These are phyloP conservation scores for Verticillium dahliae DNA, from an alignment of 2,329 filamentous ascomycete genomes.

Conservation along the genomic window DNA sequence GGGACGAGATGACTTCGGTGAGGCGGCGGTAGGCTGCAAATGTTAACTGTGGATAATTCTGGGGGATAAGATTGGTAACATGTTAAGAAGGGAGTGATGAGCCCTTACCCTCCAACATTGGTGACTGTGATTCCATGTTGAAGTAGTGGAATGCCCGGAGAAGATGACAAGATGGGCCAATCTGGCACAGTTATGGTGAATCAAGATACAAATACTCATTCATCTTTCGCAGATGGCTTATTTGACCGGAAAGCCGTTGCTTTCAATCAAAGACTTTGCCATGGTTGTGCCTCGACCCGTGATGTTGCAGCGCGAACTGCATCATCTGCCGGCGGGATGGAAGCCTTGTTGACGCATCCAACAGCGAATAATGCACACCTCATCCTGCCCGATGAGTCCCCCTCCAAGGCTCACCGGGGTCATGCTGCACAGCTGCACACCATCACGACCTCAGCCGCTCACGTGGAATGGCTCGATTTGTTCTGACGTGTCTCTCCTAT, in stretches of 20 bases:
- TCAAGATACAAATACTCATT: not conserved
- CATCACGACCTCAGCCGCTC: not conserved
- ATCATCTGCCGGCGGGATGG: not conserved
- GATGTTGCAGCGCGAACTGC: not conserved
- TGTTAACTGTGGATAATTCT: not conserved
- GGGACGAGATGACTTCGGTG: constrained; percentile 7
- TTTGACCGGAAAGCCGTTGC: not conserved
- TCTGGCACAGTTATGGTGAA: not conserved
- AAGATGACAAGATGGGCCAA: not conserved
- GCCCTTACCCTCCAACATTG: constrained; percentile 9
- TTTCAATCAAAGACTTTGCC: not conserved
- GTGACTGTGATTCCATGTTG: constrained; percentile 8
- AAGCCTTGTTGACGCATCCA: not conserved
- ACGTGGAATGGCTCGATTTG: not conserved
- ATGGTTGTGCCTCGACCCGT: not conserved
- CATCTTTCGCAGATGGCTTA: not conserved
- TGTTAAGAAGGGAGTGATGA: too few relatives aligned
- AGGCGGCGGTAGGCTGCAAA: constrained; percentile 8
- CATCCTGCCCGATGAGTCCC: not conserved
- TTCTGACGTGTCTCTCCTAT: not conserved
- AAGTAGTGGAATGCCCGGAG: not conserved
- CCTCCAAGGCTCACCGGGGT: not conserved
- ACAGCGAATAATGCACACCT: not conserved
- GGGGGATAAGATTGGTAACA: too few relatives aligned
- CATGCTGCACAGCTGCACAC: not conserved